Evolutionary conservation across 768 basidiomycete genomes (phyloP), one percentile per base, ranked within the genome.

Genomic region (Erythrobasidium yunnanense): DNA sequence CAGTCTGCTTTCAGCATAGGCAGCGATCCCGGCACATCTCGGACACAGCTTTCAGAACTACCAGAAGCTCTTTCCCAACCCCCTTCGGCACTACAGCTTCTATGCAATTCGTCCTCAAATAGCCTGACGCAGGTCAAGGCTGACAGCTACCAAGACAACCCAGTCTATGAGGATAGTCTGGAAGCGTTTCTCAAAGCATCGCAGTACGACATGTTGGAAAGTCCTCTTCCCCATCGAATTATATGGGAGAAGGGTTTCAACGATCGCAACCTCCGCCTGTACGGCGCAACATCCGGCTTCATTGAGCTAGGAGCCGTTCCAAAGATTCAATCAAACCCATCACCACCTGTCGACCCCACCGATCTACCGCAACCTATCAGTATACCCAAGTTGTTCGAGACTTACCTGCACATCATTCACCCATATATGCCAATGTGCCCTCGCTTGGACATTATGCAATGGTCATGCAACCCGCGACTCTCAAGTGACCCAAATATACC

Each of bases 361-460:
- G 7, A 33, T 1, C 42, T 22, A 63, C 57, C 57, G 30, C 57
- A 38, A 60, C 22, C 42, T 13, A 32, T 25, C 22, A 33, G 30
- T 25, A 30, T 29, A 27, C 27, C 60, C 4, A 63, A 29, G 30
- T 23, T 63, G 3, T 34, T 63, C 45, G 60, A 63, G 13, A 23
- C 29, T 17, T 63, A 63, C 35, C 20, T 51, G 4, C 49, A 29
- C 7, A 38, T 63, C 22, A 63, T 63, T n/a, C 60, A 63, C 32
- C 60, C 60, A n/a, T 32, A 50, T 27, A 33, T 63, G 29, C 60
- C 60, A 6, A 63, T 63, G 60, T 63, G 60, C 46, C 52, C 60
- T 5, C 6, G 60, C 11, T 22, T 30, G 4, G n/a, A 63, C n/a
- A 25, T 63, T 13, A 63, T 63, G 60, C 60, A 63, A 35, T 63